Conservation (phyloP, 495 filamentous ascomycete genomes). For the Bacidia rubella region DNA sequence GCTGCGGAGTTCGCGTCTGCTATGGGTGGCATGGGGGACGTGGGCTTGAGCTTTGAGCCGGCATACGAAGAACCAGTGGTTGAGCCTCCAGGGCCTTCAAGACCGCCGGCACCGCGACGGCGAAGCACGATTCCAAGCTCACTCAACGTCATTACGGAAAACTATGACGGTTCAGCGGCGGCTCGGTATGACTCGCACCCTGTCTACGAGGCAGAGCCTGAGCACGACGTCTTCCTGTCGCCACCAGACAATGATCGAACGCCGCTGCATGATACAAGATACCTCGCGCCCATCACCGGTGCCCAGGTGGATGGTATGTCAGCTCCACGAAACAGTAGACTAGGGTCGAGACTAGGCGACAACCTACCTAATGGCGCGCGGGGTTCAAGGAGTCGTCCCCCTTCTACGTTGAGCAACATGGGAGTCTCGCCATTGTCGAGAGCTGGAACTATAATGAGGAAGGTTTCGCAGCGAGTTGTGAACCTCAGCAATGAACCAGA, state of each 20-base stretch:
- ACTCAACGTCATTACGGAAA: conserved; percentile 22
- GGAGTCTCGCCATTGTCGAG: conserved; percentile 41
- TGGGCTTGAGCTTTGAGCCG: conserved; percentile 35
- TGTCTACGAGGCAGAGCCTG: conserved; percentile 28
- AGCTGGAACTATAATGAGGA: conserved; percentile 84
- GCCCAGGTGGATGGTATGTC: conserved; percentile 30
- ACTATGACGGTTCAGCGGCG: conserved; percentile 27
- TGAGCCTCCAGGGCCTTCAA: conserved; percentile 25
- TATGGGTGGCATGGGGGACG: conserved; percentile 47
- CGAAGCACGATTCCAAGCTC: conserved; percentile 28
- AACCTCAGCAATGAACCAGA: conserved; percentile 87
- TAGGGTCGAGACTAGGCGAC: conserved; percentile 45
- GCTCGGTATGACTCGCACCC: conserved; percentile 27
- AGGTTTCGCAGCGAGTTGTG: conserved; percentile 95
- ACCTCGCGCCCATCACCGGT: conserved; percentile 56
- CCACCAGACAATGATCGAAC: conserved; percentile 51
- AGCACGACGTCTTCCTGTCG: conserved; percentile 40
- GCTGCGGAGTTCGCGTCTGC: conserved; percentile 42
- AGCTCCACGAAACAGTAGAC: conserved; percentile 44
- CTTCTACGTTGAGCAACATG: conserved; percentile 33
- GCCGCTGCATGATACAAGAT: conserved; percentile 46
- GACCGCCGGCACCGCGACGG: conserved; percentile 17
- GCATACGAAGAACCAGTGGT: conserved; percentile 12
- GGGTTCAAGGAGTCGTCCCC: conserved; percentile 28
- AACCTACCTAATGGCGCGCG: conserved; percentile 44